Percentiles rank a stretch among this genome's conserved stretches.
Conservation (phyloP, 495 filamentous ascomycete species). For the Xylaria sp. region DNA sequence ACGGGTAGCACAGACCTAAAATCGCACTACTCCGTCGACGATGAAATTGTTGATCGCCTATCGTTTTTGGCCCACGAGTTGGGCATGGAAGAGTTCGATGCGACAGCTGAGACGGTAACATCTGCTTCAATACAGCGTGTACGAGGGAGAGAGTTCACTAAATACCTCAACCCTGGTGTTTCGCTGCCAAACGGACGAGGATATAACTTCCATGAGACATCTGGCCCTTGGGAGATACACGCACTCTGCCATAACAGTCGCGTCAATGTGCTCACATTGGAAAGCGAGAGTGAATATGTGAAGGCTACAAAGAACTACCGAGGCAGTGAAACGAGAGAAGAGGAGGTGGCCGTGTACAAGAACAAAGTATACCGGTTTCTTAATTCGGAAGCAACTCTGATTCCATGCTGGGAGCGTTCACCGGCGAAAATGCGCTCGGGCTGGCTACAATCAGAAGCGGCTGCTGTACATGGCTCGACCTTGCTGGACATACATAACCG, state of each 20-base stretch:
- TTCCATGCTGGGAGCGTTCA: slow-evolving; percentile 30
- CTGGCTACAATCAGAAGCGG: slow-evolving; percentile 28
- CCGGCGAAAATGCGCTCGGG: slow-evolving; percentile 23
- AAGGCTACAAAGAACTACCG: slow-evolving; percentile 18
- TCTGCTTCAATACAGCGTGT: slow-evolving; percentile 4
- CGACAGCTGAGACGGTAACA: slow-evolving; percentile 7
- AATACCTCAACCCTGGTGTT: background rate
- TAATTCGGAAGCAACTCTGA: slow-evolving; percentile 25
- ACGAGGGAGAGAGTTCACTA: background rate
- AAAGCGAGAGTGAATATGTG: slow-evolving; percentile 14
- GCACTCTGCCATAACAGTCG: slow-evolving; percentile 34
- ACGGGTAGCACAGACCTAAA: background rate
- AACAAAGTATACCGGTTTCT: slow-evolving; percentile 25
- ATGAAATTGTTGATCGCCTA: slow-evolving; percentile 6
- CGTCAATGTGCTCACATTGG: slow-evolving; percentile 24
- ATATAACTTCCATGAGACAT: slow-evolving; percentile 16
- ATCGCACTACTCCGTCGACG: background rate
- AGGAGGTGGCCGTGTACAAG: slow-evolving; percentile 13
- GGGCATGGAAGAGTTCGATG: background rate
- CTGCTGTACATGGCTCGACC: slow-evolving; percentile 28
- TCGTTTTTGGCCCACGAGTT: background rate
- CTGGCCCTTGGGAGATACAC: slow-evolving; percentile 35
- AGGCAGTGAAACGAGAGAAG: slow-evolving; percentile 16
- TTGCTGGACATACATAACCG: slow-evolving; percentile 18
- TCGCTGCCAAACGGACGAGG: background rate